Evolutionary conservation across 2,329 filamentous ascomycete genomes (phyloP), one percentile per base, ranked within the genome.

Genomic region (Harringtonia aguacate): DNA sequence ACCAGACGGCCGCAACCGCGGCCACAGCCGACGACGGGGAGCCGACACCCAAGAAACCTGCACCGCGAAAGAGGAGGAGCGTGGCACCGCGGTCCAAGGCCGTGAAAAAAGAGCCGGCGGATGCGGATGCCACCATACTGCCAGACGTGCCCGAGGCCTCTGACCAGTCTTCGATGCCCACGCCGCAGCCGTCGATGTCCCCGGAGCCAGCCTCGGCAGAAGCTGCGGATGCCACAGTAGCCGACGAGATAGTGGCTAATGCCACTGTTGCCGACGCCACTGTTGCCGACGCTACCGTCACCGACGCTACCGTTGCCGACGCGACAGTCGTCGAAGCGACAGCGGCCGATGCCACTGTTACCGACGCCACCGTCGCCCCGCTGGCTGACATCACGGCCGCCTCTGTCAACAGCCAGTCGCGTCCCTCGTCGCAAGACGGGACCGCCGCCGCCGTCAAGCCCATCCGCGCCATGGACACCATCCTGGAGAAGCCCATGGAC

Each of bases 401-500:
- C 20, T 24, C 36, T 0, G 39, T 45, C 39, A 48, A 49, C 34
- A 48, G 75, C 73, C 34, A 64, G 84, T 54, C 88, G 87, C 59
- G 75, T 79, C 50, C 69, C 70, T 46, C 69, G 66, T 30, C 65
- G 18, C 18, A 17, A 68, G 44, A 72, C 52, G 61, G 75, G 58
- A 68, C 63, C 47, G 65, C 70, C 47, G 69, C 75, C 27, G 64
- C 69, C 1, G 65, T 81, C 37, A 84, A 84, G 60, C 83, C 84
- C 33, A 76, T 90, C 56, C 85, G 81, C 52, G 72, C 86, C 2
- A 79, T 86, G 64, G 77, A 86, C 53, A 85, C 86, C 1, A 70
- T 86, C 46, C 64, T 95, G 52, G 88, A 95, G 57, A 86, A 79
- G 60, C 90, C 90, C 0, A 89, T 95, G 82, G 90, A 95, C 56